phyloP scores from a whole-genome alignment of 176 grass and related monocot species.

The Oryza australiensis region DNA sequence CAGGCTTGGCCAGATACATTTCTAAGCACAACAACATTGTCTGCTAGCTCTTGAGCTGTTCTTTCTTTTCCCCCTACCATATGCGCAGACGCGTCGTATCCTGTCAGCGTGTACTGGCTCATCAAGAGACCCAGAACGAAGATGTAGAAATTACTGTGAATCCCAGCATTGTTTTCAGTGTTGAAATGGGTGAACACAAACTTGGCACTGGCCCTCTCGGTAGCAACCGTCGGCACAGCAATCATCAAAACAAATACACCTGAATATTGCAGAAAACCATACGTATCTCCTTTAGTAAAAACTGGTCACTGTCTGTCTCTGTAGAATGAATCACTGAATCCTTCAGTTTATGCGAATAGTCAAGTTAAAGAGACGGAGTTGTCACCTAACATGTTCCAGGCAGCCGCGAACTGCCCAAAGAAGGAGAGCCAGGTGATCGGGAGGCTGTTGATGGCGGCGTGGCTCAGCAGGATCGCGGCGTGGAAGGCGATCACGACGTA shows the following conservation, averaged over 20 bases:
- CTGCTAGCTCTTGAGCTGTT: neutral
- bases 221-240: slow-evolving; percentile 67
- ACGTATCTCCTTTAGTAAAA: neutral
- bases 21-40: neutral
- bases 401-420: slow-evolving; percentile 81
- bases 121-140: slow-evolving; percentile 81
- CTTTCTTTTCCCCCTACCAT: slow-evolving; percentile 41
- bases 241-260: slow-evolving; percentile 86
- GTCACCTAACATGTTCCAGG: slow-evolving; percentile 87
- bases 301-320: neutral
- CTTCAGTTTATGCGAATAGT: neutral
- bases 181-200: slow-evolving; percentile 96
- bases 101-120: slow-evolving; percentile 85
- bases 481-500: slow-evolving; percentile 86
- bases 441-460: slow-evolving; percentile 91
- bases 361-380: slow-evolving; percentile 4
- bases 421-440: slow-evolving; percentile 77
- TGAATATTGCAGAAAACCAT: slow-evolving; percentile 9
- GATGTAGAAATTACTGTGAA: slow-evolving; percentile 83
- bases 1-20: neutral
- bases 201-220: slow-evolving; percentile 71
- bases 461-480: slow-evolving; percentile 71
- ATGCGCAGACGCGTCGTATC: slow-evolving; percentile 90
- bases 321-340: neutral
- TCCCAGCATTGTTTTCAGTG: slow-evolving; percentile 68